These are phyloP conservation scores for Metschnikowia lachancei DNA, from an alignment of 805 yeast species.

Conservation along the genomic window DNA sequence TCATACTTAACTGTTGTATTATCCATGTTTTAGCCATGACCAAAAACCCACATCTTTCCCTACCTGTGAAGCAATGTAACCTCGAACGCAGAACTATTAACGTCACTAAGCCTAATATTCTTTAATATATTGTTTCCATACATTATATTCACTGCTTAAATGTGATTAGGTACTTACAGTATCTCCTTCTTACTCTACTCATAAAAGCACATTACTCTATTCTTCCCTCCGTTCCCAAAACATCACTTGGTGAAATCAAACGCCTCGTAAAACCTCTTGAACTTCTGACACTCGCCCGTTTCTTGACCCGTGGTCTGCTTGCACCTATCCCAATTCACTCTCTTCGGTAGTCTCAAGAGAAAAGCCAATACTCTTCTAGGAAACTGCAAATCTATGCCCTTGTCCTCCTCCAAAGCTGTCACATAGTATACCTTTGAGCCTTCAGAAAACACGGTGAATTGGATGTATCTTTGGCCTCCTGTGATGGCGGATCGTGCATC, in stretches of 20 bases:
- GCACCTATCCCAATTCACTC: conserved; percentile 78
- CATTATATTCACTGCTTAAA: too few species aligned
- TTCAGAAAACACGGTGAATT: conserved; percentile 16
- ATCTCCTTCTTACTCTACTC: too few species aligned
- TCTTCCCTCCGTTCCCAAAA: too few species aligned
- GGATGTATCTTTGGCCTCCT: conserved; percentile 13
- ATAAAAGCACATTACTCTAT: too few species aligned
- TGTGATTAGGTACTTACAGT: too few species aligned
- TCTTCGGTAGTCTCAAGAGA: conserved; percentile 55
- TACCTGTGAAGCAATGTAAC: too few species aligned
- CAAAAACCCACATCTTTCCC: too few species aligned
- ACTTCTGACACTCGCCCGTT: conserved; percentile 55
- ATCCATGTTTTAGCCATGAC: too few species aligned
- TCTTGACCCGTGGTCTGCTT: conserved; percentile 63
- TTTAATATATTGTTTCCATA: too few species aligned
- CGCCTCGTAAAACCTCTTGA: conserved; percentile 52
- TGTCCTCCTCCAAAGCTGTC: conserved; percentile 22
- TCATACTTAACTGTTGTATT: too few species aligned
- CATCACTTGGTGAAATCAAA: conserved; percentile 49
- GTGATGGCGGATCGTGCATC: conserved; percentile 18
- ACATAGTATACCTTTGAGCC: conserved; percentile 1
- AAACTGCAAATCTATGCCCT: conserved; percentile 70
- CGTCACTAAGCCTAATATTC: too few species aligned
- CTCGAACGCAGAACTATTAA: too few species aligned
- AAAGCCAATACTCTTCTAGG: conserved; percentile 78